These are phyloP conservation scores for Aureobasidium uvarum DNA, from an alignment of 2,329 filamentous ascomycete genomes.

Conservation along the genomic window DNA sequence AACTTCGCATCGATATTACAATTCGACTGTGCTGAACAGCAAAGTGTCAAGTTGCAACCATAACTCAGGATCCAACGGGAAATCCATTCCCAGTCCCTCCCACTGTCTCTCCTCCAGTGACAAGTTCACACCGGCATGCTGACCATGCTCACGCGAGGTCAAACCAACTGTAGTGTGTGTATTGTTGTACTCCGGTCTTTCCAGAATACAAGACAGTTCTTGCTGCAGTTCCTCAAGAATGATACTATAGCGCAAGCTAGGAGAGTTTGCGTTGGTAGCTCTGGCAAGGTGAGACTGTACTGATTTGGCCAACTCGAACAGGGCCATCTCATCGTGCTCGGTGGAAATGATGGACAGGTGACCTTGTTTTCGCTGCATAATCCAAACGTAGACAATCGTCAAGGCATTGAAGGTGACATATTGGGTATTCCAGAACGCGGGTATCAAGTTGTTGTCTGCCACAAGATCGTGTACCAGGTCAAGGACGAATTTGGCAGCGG, in stretches of 20 bases:
- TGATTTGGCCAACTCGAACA: conserved; percentile 7
- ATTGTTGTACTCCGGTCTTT: neutral
- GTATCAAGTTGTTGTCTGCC: conserved; percentile 17
- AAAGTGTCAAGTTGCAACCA: conserved; percentile 5
- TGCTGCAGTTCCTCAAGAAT: conserved; percentile 23
- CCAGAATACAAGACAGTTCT: neutral
- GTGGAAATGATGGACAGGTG: neutral
- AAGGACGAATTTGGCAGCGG: conserved; percentile 18
- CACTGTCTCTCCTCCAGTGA: neutral
- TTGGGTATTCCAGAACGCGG: conserved; percentile 15
- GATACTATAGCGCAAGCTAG: conserved; percentile 20
- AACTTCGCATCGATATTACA: no score
- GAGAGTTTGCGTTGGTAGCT: conserved; percentile 2
- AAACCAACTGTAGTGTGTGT: neutral
- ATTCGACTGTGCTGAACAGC: neutral
- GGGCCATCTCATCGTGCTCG: conserved; percentile 1
- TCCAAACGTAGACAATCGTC: conserved; percentile 18
- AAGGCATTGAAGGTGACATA: conserved; percentile 2
- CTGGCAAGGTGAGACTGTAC: conserved; percentile 22
- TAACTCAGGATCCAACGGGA: neutral
- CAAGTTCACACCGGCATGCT: neutral
- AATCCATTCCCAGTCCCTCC: neutral
- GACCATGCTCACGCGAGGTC: neutral
- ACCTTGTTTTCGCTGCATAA: conserved; percentile 17
- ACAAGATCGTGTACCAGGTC: conserved; percentile 14